phyloP scores from a whole-genome alignment of 73 alveolate genomes.

The Breviolum minutum region DNA sequence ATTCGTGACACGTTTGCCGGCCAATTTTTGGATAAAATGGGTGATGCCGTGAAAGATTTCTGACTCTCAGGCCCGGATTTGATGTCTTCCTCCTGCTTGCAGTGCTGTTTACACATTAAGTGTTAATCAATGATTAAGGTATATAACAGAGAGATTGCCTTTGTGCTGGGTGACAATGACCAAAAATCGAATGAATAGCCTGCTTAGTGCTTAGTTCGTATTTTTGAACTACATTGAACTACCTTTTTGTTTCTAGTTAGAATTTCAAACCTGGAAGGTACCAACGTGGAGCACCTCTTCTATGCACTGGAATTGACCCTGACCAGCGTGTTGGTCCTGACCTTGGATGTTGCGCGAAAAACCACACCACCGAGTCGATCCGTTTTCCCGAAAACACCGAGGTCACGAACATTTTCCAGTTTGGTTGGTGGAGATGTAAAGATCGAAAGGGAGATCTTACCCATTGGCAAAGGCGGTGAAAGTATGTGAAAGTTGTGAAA shows the following conservation, averaged over 20 bases:
- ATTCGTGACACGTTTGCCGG: too few relatives aligned
- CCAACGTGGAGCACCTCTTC: constrained; percentile 82
- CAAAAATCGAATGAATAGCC: too few relatives aligned
- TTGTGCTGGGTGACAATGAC: too few relatives aligned
- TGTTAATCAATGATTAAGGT: too few relatives aligned
- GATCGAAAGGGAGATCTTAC: constrained; percentile 66
- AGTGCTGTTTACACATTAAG: too few relatives aligned
- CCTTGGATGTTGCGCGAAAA: not conserved
- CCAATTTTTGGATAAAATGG: too few relatives aligned
- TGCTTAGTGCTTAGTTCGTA: not conserved
- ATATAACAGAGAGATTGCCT: too few relatives aligned
- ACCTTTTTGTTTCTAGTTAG: not conserved
- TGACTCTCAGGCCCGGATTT: too few relatives aligned
- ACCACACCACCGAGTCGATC: not conserved
- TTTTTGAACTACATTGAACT: not conserved
- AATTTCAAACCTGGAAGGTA: constrained; percentile 4
- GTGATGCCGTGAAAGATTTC: too few relatives aligned
- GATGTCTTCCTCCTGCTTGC: too few relatives aligned
- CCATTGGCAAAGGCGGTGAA: constrained; percentile 70
- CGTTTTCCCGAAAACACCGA: not conserved
- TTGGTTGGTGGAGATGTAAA: constrained; percentile 90
- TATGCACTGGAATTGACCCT: constrained; percentile 52
- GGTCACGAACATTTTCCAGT: constrained; percentile 90
- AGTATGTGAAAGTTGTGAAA: not conserved
- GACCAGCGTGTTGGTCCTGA: constrained; percentile 58